Evolutionary conservation across 192 early-diverging fungal genomes (phyloP), one percentile per base, ranked within the genome.

Genomic region (Backusella parvicylindrica): DNA sequence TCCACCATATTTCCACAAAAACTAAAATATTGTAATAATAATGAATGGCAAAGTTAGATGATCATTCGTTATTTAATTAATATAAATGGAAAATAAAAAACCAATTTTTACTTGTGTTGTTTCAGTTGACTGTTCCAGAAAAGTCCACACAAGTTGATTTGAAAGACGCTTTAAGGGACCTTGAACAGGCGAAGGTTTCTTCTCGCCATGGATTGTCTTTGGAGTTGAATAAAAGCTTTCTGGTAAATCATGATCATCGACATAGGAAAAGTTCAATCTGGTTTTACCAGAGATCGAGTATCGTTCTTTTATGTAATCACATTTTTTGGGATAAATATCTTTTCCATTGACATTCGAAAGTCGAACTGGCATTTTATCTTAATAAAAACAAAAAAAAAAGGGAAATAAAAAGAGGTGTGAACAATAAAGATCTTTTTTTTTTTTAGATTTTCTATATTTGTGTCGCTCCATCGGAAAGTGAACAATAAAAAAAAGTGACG

Each of bases 1-100:
- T n/a, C 79, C 82, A n/a, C 79, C 82, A 67, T 80, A 79, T 18
- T 60, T 72, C 82, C 82, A 83, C 12, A 70, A 63, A 38, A 83
- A 78, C 82, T 83, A 32, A n/a, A n/a, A n/a, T n/a, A n/a, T n/a
- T n/a, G n/a, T 31, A 5, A 33, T 53, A 53, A 30, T 33, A 4
- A 32, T 65, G 30, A n/a, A n/a, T n/a, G n/a, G n/a, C n/a, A n/a
- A n/a, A n/a, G n/a, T n/a, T n/a, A n/a, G n/a, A 1, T 65, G 21
- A 32, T 3, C 37, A 38, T 38, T 38, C 0, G 36, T 37, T n/a
- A n/a, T n/a, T n/a, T n/a, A n/a, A n/a, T n/a, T n/a, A n/a, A n/a
- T n/a, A n/a, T n/a, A n/a, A n/a, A n/a, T n/a, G n/a, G n/a, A 37
- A 37, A 37, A 37, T 5, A 37, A 37, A 37, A 37, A 38, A 38